These are phyloP conservation scores for Staphylotrichum longicolle DNA, from an alignment of 495 filamentous ascomycete genomes.

Conservation along the genomic window DNA sequence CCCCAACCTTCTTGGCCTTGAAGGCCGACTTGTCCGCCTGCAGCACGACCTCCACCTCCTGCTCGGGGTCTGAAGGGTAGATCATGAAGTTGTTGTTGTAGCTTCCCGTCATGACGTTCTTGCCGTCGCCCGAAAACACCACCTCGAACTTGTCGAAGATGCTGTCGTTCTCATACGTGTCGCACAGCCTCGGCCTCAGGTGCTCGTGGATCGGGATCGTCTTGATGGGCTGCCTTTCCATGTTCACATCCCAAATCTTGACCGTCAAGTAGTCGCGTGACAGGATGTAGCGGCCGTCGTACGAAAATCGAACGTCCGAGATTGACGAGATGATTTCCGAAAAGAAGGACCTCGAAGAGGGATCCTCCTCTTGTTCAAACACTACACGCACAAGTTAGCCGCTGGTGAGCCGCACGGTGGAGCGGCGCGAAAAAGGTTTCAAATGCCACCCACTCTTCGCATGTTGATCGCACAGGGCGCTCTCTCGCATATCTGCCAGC, in stretches of 20 bases:
- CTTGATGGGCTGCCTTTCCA: constrained; percentile 95
- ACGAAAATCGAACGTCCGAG: constrained; percentile 95
- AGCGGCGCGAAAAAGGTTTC: too few relatives aligned
- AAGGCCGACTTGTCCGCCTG: constrained; percentile 99
- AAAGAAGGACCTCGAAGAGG: constrained; percentile 97
- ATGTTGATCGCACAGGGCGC: constrained; percentile 92
- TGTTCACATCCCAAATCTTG: constrained; percentile 99
- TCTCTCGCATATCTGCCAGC: constrained; percentile 95
- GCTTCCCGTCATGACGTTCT: constrained; percentile 98
- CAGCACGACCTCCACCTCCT: constrained; percentile 94
- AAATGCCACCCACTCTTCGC: constrained; percentile 70
- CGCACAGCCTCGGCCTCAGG: constrained; percentile 87
- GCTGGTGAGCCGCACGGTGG: too few relatives aligned
- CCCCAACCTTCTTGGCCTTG: constrained; percentile 99
- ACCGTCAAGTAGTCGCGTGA: constrained; percentile 97
- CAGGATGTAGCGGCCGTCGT: constrained; percentile 94
- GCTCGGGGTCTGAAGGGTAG: constrained; percentile 91
- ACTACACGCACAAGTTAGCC: constrained; percentile 53
- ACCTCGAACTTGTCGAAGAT: constrained; percentile 99
- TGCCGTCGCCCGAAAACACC: constrained; percentile 95
- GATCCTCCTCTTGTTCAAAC: constrained; percentile 99
- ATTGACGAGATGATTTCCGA: constrained; percentile 99
- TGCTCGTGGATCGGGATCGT: constrained; percentile 99
- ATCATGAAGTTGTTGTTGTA: constrained; percentile 99
- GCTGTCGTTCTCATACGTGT: constrained; percentile 98